Evolutionary conservation across 208 protist genomes (phyloP), one percentile per base, ranked within the genome.

Genomic region (Trypanosoma theileri): DNA sequence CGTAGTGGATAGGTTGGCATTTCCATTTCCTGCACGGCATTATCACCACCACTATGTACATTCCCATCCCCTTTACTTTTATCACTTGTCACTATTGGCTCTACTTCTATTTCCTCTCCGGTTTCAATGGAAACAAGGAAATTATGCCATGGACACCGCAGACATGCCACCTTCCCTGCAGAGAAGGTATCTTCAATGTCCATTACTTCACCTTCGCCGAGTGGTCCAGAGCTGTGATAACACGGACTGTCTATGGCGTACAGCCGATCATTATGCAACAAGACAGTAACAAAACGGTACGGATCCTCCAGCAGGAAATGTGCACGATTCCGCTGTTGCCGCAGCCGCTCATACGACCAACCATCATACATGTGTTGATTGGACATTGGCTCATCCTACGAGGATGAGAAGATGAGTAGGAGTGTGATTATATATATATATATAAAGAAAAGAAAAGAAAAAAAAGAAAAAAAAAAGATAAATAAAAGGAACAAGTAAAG

Each of bases 271-370:
- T 44, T 11, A 35, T 77, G 66, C n/a, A 95, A 79, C 42, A 95
- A 64, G 26, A 95, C 90, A 13, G 90, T 93, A 26, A 95, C 82
- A 66, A 86, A 95, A 21, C 87, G 85, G 42, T 86, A 88, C 0
- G 87, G 87, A 51, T 92, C 87, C 31, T 88, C 85, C 1, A 95
- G 74, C 17, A 95, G 76, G 66, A 95, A 92, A 62, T 95, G 90
- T 21, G 88, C 87, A 12, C 90, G 78, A 48, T 88, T 83, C 44
- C 90, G 80, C 77, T 93, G 85, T 51, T 63, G 24, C 0, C 82
- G 81, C 10, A 95, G 64, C 21, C 77, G 69, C 44, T 86, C 90
- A 59, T 89, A 85, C 4, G 85, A 91, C 88, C 90, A 95, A 48
- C 87, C 85, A 3, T 93, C 85, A 59, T 89, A 93, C 70, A 91